Base-by-base conservation (phyloP, 164 flowering plant species). In the Macadamia tetraphylla region DNA sequence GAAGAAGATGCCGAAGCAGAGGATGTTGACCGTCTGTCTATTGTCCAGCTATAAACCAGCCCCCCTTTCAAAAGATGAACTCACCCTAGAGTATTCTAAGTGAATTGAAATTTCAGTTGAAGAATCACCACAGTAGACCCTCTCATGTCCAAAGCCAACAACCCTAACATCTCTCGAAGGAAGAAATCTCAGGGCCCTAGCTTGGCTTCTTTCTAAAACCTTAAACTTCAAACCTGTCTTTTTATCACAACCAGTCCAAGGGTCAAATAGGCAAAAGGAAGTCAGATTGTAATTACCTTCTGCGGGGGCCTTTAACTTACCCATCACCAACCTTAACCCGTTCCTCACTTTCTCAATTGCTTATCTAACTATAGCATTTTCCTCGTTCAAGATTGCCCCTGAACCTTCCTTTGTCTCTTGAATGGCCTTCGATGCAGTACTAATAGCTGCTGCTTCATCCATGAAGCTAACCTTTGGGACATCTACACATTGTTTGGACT, bases 161-260 rank as follows among this genome's bases (percentile, higher is more conserved):
- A 23, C 23, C 23, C 23, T 23, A 23, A 23, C 23, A 23, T 23
- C 94, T 32, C 82, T 95, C 6, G 77, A 57, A 11, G 73, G 55
- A 17, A 29, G 1, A 51, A 81, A 86, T 4, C 77, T 81, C 30
- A 92, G 75, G 2, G 90, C 78, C 3, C 91, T 96, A 15, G 92
- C 90, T 9, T 94, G 82, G 58, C 85, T 89, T 31, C 97, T 77
- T 68, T 85, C 91, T 76, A 87, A 65, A 53, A 93, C 76, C 69
- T 88, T 93, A 57, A 93, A 40, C 72, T 91, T 94, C 76, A 91
- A 65, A 67, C 23, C 0, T 23, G 23, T 23, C 61, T 77, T 89
- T 42, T 68, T 85, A 75, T 94, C 97, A 60, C 97, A 91, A 14
- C 96, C 97, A 64, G 91, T 86, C 98, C 96, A 93, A 0, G 97